These are phyloP conservation scores for Thoreauomyces humboldtii DNA, from an alignment of 192 early-diverging fungal species.

Conservation along the genomic window DNA sequence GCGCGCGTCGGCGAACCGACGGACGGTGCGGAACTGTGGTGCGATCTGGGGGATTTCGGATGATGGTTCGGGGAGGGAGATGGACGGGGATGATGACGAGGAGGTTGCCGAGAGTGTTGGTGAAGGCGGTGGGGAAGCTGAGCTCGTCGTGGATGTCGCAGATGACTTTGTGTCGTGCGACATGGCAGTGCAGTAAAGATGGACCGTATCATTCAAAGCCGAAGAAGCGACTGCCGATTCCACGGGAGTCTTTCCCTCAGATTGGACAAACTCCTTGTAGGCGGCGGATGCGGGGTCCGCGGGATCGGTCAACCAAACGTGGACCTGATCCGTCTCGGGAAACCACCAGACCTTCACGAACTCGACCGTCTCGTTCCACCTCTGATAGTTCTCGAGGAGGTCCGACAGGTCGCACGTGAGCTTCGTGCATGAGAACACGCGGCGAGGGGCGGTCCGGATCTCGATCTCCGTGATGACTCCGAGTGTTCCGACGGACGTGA, in stretches of 20 bases:
- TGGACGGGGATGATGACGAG: background rate
- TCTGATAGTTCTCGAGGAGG: constrained; percentile 9
- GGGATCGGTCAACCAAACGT: constrained; percentile 28
- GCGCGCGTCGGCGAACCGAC: constrained; percentile 24
- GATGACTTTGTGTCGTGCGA: constrained; percentile 26
- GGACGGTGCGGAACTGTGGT: constrained; percentile 28
- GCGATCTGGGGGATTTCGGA: background rate
- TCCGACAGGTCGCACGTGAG: constrained; percentile 22
- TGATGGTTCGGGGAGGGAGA: background rate
- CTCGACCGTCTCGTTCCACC: constrained; percentile 22
- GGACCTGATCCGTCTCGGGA: constrained; percentile 38
- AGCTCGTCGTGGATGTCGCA: background rate
- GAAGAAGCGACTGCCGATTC: background rate
- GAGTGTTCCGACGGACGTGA: constrained; percentile 28
- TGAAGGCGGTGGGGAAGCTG: background rate
- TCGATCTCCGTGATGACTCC: constrained; percentile 31
- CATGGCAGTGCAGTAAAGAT: constrained; percentile 18
- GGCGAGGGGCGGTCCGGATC: constrained; percentile 14
- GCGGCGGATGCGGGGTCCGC: background rate
- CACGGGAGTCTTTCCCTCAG: background rate
- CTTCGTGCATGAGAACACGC: constrained; percentile 25
- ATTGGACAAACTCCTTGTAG: background rate
- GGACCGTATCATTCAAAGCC: constrained; percentile 20
- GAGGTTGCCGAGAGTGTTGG: background rate
- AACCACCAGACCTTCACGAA: constrained; percentile 45